phyloP scores from a whole-genome alignment of 2,329 filamentous ascomycete species.

The Epichloe scottii region DNA sequence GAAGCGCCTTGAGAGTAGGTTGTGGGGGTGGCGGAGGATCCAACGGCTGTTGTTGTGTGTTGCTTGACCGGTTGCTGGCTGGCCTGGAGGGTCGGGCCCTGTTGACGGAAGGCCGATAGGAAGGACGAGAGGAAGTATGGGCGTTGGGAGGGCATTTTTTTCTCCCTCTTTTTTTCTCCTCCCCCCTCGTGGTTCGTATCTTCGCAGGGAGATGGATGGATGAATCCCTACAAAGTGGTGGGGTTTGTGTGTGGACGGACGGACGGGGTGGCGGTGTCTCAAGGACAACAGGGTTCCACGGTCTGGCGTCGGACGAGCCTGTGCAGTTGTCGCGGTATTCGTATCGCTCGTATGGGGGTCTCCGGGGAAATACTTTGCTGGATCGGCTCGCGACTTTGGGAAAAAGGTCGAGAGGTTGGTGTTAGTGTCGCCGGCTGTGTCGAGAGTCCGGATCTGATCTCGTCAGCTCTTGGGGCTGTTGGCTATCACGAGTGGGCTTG shows the following conservation, averaged over 20 bases:
- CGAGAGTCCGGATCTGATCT: not conserved
- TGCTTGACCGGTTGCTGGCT: constrained; percentile 24
- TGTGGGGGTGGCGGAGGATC: constrained; percentile 14
- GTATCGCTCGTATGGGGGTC: not conserved
- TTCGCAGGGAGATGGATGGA: not conserved
- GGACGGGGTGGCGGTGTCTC: not conserved
- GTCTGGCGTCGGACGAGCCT: not conserved
- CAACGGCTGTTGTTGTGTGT: constrained; percentile 16
- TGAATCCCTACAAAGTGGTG: not conserved
- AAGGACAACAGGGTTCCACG: not conserved
- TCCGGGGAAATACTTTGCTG: no score
- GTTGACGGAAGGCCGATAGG: constrained; percentile 42
- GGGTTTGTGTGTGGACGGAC: not conserved
- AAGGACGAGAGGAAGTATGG: constrained; percentile 45
- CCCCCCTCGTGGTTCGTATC: not conserved
- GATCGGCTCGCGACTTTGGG: no score
- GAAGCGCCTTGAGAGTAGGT: constrained; percentile 12
- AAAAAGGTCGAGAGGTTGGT: not conserved
- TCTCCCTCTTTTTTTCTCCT: not conserved
- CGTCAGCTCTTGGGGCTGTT: not conserved
- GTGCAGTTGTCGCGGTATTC: not conserved
- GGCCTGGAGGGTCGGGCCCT: constrained; percentile 24
- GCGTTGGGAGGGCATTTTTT: constrained; percentile 34
- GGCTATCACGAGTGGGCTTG: no score
- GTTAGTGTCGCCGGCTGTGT: not conserved